Evolutionary conservation across 331 rosid species (phyloP).

Genomic region (Prunus yedoensis): DNA sequence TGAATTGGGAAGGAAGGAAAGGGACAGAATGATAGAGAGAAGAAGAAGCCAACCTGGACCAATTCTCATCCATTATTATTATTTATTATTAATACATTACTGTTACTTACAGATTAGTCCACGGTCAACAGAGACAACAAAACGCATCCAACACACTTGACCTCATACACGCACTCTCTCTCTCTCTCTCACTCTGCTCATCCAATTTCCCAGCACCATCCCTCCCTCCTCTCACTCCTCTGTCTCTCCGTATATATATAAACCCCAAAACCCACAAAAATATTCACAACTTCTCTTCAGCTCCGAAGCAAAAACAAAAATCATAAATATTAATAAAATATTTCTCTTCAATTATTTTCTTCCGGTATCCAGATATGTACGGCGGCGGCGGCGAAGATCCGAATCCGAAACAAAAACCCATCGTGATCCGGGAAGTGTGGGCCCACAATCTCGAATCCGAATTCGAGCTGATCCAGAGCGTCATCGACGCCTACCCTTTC

Average conservation of each 20-base stretch:
- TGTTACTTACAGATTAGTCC: neutral
- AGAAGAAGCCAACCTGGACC: conserved; percentile 12
- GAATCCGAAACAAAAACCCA: neutral
- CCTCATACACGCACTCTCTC: neutral
- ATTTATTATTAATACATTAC: neutral
- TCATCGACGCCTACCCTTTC: conserved; percentile 42
- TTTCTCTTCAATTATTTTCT: neutral
- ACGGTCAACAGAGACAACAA: neutral
- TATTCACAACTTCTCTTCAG: neutral
- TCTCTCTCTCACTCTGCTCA: no score
- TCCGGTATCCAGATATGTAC: neutral
- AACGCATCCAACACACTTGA: neutral
- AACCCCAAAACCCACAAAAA: neutral
- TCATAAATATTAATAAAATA: neutral
- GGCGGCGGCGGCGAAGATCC: neutral
- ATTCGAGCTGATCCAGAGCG: conserved; percentile 34
- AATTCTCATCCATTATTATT: neutral
- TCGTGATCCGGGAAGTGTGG: conserved; percentile 26
- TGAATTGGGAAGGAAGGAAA: neutral
- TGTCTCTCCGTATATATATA: neutral
- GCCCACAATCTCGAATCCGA: conserved; percentile 40
- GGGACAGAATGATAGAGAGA: neutral
- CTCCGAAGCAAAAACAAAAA: neutral
- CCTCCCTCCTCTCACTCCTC: neutral
- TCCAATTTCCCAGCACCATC: neutral